Evolutionary conservation across 75 land plant genomes (phyloP).

Genomic region (Ceratopteris richardii): DNA sequence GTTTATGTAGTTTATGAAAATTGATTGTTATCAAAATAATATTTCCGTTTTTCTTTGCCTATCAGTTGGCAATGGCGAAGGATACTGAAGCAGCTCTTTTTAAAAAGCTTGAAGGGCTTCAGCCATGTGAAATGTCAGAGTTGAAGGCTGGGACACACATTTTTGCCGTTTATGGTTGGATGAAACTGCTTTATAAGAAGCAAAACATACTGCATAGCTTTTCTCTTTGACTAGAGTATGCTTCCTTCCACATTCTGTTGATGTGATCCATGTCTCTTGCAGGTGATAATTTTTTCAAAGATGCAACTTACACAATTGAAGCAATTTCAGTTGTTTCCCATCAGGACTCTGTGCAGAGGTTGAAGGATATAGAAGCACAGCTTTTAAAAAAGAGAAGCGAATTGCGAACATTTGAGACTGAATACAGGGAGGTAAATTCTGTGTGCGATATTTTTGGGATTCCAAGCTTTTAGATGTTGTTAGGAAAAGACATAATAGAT

Average conservation of each 20-base stretch:
- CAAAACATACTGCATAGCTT: too few species aligned
- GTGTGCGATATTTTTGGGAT: neutral
- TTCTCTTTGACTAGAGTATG: neutral
- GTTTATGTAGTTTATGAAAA: too few species aligned
- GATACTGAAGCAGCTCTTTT: slow-evolving; percentile 95
- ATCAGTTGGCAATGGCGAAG: slow-evolving; percentile 67
- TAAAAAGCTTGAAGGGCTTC: slow-evolving; percentile 89
- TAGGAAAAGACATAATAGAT: too few species aligned
- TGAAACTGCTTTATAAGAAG: too few species aligned
- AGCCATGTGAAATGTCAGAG: slow-evolving; percentile 91
- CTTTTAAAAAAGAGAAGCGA: slow-evolving; percentile 74
- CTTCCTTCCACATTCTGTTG: neutral
- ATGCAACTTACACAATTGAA: slow-evolving; percentile 89
- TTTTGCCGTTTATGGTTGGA: slow-evolving; percentile 90
- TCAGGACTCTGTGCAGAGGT: slow-evolving; percentile 48
- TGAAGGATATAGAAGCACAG: slow-evolving; percentile 68
- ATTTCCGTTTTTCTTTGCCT: too few species aligned
- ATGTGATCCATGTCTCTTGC: neutral
- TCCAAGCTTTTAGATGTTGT: neutral
- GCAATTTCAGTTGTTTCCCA: slow-evolving; percentile 69
- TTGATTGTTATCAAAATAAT: too few species aligned
- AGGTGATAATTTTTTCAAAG: slow-evolving; percentile 98
- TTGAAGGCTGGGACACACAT: slow-evolving; percentile 78
- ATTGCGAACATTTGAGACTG: slow-evolving; percentile 84
- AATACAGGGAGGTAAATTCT: slow-evolving; percentile 70